Evolutionary conservation across 192 early-diverging fungal genomes (phyloP), one percentile per base, ranked within the genome.

Genomic region (Paraglomus occultum): DNA sequence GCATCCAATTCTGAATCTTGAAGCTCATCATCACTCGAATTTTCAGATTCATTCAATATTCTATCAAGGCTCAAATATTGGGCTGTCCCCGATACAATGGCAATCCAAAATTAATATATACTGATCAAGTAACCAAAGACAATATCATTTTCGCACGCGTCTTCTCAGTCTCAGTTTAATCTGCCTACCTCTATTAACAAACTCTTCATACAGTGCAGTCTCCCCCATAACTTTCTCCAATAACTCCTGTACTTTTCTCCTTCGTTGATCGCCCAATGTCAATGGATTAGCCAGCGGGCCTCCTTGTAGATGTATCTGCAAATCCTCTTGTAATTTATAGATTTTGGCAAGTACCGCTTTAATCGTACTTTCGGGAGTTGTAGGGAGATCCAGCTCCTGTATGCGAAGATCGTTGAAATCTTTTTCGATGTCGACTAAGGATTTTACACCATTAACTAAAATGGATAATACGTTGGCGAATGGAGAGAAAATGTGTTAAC

Each of bases 291-390:
- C 73, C 23, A 85, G 72, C 0, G 85, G 79, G 8, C 85, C 85
- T 71, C 83, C 83, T 69, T 87, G 83, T 50, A 87, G 73, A 73
- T 87, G 83, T 66, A 87, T 87, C 58, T 78, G 80, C 8, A 87
- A 70, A 68, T 87, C 85, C 31, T 84, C 85, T 58, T 78, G 79
- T 20, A 87, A 75, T 66, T 82, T 83, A 60, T 84, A 80, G 48
- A 87, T 69, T 61, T 79, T 79, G 15, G 75, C 74, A 4, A 87
- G 70, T 3, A 74, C 79, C 38, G 81, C 77, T 42, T 74, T 77
- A 64, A 84, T 82, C 8, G 81, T 73, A 51, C 82, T 80, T 45
- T 87, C 85, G 11, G 82, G 80, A 51, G 77, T 82, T 62, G 68
- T 76, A 20, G 84, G 79, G 38, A 87, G 67, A 17, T 87, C 85